Evolutionary conservation across 805 yeast species (phyloP).

Genomic region (Candida montana): DNA sequence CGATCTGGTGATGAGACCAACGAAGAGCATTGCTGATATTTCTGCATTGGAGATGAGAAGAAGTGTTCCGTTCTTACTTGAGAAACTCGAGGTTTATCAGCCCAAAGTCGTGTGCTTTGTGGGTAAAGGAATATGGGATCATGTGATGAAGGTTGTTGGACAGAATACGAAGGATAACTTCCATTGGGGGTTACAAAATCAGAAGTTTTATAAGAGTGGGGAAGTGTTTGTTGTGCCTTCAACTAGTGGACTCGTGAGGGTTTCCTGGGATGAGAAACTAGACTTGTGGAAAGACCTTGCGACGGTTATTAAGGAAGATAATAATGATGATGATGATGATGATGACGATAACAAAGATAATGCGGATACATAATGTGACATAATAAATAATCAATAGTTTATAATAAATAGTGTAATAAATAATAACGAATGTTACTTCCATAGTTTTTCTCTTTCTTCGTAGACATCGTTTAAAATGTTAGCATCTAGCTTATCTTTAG

Average conservation of each 20-base stretch:
- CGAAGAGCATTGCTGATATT: conserved; percentile 53
- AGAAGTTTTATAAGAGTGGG: conserved; percentile 12
- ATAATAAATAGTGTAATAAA: conserved; percentile 1
- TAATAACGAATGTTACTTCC: conserved; percentile 8
- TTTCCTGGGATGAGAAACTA: conserved; percentile 41
- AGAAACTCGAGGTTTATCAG: conserved; percentile 32
- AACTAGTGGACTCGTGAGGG: conserved; percentile 66
- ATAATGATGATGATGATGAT: not conserved
- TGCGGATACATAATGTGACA: not conserved
- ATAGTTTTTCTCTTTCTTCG: conserved; percentile 15
- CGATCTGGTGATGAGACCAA: conserved; percentile 62
- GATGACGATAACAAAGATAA: not conserved
- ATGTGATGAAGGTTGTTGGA: conserved; percentile 34
- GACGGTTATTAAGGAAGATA: not conserved
- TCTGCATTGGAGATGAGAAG: conserved; percentile 44
- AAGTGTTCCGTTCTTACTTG: conserved; percentile 48
- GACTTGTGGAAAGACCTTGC: conserved; percentile 42
- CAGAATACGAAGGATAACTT: conserved; percentile 32
- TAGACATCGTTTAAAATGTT: conserved; percentile 11
- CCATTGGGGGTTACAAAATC: conserved; percentile 45
- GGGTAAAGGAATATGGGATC: conserved; percentile 75
- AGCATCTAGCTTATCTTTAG: conserved; percentile 1
- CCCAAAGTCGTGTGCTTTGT: conserved; percentile 51
- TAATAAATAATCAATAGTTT: not conserved
- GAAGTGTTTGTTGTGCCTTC: conserved; percentile 58